These are phyloP conservation scores for Ogataea glucozyma DNA, from an alignment of 805 yeast species.

Conservation along the genomic window DNA sequence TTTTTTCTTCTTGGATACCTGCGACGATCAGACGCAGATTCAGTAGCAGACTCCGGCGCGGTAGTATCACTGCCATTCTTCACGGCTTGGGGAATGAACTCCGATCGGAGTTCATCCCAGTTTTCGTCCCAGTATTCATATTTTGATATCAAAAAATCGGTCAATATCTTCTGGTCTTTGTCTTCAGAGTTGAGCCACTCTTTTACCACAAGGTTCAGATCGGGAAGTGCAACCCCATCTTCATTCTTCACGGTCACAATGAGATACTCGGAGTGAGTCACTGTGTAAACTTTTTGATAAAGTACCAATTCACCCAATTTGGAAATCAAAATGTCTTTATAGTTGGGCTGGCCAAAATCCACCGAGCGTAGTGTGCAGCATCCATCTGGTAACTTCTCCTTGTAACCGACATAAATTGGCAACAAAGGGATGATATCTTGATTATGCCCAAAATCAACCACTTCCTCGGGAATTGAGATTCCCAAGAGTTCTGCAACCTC, in stretches of 20 bases:
- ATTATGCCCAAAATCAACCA: background rate
- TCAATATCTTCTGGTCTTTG: background rate
- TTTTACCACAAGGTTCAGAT: conserved; percentile 10
- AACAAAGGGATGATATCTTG: conserved; percentile 19
- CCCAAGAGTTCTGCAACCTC: conserved; percentile 1
- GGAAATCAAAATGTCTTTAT: background rate
- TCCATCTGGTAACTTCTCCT: background rate
- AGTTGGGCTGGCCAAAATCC: conserved; percentile 17
- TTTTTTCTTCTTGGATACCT: too few relatives aligned
- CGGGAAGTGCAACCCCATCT: conserved; percentile 2
- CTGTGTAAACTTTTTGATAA: conserved; percentile 22
- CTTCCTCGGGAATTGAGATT: conserved; percentile 13
- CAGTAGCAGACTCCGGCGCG: too few relatives aligned
- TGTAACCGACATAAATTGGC: conserved; percentile 23
- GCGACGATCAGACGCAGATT: too few relatives aligned
- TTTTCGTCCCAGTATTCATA: background rate
- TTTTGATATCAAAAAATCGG: background rate
- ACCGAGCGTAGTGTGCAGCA: conserved; percentile 8
- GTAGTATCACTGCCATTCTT: too few relatives aligned
- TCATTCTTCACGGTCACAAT: background rate
- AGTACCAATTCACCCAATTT: conserved; percentile 12
- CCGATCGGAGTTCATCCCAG: too few relatives aligned
- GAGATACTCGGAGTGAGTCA: conserved; percentile 8
- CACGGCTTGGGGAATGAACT: too few relatives aligned
- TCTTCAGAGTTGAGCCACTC: background rate